Conservation (phyloP, 2,329 filamentous ascomycete species). For the Pezicula carpinea region DNA sequence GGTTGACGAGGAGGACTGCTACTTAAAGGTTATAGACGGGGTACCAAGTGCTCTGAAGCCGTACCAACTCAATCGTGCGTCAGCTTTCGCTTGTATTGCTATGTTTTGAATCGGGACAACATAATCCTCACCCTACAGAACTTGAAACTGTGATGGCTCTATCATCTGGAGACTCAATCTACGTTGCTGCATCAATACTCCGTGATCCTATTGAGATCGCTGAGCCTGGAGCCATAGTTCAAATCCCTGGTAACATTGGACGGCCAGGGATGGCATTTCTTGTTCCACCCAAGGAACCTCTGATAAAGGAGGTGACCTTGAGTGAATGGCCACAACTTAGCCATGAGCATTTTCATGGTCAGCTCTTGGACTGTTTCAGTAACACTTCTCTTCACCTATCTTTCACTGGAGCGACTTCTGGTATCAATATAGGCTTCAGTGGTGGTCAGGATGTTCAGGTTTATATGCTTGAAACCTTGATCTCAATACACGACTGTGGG, state of each 20-base stretch:
- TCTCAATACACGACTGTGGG: constrained; percentile 14
- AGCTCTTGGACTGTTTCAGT: constrained; percentile 3
- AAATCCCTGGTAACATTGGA: constrained; percentile 21
- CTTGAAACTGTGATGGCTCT: constrained; percentile 18
- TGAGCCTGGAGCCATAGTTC: constrained; percentile 1
- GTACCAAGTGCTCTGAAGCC: not conserved
- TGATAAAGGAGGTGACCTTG: not conserved
- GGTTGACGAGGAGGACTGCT: too few species aligned
- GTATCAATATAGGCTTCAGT: not conserved
- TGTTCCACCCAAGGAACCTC: constrained; percentile 4
- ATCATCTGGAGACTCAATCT: constrained; percentile 22
- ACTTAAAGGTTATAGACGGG: too few species aligned
- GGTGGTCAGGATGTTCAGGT: constrained; percentile 11
- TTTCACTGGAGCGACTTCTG: constrained; percentile 6
- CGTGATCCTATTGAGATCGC: constrained; percentile 13
- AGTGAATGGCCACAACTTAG: constrained; percentile 2
- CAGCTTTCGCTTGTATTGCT: constrained; percentile 19
- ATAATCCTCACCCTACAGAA: constrained; percentile 9
- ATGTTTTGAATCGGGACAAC: constrained; percentile 21
- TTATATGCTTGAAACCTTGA: constrained; percentile 12
- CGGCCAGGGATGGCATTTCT: constrained; percentile 8
- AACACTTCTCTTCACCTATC: constrained; percentile 9
- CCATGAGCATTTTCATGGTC: constrained; percentile 4
- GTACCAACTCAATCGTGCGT: not conserved
- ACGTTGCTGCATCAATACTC: constrained; percentile 17